A percentile compares a stretch with the other conserved stretches of the same genome.
phyloP scores from a whole-genome alignment of 2,329 filamentous ascomycete species.

The Ceratocystis lukuohia region DNA sequence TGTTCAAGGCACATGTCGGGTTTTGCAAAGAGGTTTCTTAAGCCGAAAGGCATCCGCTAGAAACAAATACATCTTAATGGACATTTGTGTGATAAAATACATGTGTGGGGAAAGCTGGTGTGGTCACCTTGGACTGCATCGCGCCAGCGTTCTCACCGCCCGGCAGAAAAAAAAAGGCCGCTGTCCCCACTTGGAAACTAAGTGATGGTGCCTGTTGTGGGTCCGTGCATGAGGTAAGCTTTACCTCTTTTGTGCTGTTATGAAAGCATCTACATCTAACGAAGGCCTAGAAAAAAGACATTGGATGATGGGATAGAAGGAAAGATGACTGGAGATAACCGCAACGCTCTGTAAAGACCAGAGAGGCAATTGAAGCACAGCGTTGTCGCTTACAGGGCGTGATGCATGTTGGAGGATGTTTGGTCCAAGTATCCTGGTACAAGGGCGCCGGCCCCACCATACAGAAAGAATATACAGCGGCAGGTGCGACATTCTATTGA shows the following conservation, averaged over 20 bases:
- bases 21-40: too few relatives aligned
- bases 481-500: background rate
- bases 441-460: too few relatives aligned
- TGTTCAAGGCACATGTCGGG: too few relatives aligned
- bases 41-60: too few relatives aligned
- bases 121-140: background rate
- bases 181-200: background rate
- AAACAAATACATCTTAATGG: background rate
- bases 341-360: background rate
- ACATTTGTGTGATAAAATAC: background rate
- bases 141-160: background rate
- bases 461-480: background rate
- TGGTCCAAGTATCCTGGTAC: too few relatives aligned
- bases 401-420: background rate
- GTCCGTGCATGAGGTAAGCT: background rate
- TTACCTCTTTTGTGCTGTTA: constrained; percentile 3
- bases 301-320: background rate
- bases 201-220: background rate
- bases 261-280: background rate
- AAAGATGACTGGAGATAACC: background rate
- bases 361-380: background rate
- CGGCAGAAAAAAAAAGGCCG: constrained; percentile 2
- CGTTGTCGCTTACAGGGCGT: background rate
- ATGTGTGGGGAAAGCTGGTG: background rate
- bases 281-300: background rate